Evolutionary conservation across 345 rosid genomes (phyloP).

Genomic region (Ceriops zippeliana): DNA sequence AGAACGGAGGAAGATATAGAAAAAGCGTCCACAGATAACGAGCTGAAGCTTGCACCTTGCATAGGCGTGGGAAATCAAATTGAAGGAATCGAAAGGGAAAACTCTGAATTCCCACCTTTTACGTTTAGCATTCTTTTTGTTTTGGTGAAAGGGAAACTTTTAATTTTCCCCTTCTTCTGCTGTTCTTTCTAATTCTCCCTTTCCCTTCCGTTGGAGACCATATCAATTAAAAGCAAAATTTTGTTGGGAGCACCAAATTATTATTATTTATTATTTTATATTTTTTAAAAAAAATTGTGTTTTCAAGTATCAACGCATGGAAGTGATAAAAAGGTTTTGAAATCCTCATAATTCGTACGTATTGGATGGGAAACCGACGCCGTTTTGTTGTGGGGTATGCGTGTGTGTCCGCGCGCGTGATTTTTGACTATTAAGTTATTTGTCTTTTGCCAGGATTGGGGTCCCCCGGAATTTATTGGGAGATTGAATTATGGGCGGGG

Average conservation of each 20-base stretch:
- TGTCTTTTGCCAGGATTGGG: conserved; percentile 9
- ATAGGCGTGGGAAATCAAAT: conserved; percentile 28
- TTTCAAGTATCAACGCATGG: background rate
- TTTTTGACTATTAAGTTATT: background rate
- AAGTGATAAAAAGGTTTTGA: background rate
- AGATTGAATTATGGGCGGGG: conserved; percentile 7
- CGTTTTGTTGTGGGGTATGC: background rate
- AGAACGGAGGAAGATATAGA: conserved; percentile 24
- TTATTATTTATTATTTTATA: too few species aligned
- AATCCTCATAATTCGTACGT: background rate
- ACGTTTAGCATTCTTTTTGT: conserved; percentile 26
- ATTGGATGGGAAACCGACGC: background rate
- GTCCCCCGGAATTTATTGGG: conserved; percentile 15
- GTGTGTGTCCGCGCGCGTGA: background rate
- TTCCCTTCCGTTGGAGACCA: conserved; percentile 26
- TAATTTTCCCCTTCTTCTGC: conserved; percentile 3
- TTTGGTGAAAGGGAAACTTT: conserved; percentile 61
- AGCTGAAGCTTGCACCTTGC: conserved; percentile 15
- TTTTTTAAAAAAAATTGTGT: background rate
- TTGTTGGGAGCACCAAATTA: conserved; percentile 7
- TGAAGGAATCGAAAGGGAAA: conserved; percentile 37
- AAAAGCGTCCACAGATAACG: conserved; percentile 26
- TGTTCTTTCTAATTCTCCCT: conserved; percentile 2
- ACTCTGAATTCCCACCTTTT: conserved; percentile 42
- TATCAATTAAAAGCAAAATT: background rate